Evolutionary conservation across 2,329 filamentous ascomycete genomes (phyloP).

Genomic region (Ceratocystis eucalypticola): DNA sequence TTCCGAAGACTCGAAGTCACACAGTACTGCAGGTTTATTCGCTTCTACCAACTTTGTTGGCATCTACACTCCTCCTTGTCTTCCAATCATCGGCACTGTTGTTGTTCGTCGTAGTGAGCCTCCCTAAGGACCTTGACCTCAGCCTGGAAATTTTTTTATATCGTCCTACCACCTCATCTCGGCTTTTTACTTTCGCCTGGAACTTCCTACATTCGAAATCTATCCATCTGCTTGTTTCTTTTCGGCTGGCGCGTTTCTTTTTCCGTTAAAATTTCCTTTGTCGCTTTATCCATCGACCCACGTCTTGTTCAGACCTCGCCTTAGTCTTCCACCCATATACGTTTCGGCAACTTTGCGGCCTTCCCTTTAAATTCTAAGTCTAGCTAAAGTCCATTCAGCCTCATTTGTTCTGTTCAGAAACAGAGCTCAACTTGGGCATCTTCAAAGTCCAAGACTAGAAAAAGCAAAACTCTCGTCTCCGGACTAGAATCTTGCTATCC

Average conservation of each 20-base stretch:
- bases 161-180: background rate
- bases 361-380: background rate
- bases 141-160: background rate
- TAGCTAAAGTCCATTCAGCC: background rate
- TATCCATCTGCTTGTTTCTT: background rate
- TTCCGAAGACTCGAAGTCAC: background rate
- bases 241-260: background rate
- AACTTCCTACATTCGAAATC: background rate
- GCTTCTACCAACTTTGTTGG: background rate
- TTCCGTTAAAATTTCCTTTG: background rate
- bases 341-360: background rate
- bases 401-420: background rate
- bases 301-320: background rate
- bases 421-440: background rate
- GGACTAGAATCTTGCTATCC: conserved; percentile 2
- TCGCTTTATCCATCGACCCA: background rate
- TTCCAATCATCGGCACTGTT: conserved; percentile 1
- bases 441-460: background rate
- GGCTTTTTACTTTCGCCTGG: background rate
- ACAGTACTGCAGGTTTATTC: background rate
- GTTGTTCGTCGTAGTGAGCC: conserved; percentile 10
- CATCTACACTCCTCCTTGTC: background rate
- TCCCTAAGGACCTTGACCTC: conserved; percentile 9
- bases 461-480: background rate
- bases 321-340: background rate